Evolutionary conservation across 768 basidiomycete genomes (phyloP), one percentile per base, ranked within the genome.

Genomic region (Termitomyces sp.): DNA sequence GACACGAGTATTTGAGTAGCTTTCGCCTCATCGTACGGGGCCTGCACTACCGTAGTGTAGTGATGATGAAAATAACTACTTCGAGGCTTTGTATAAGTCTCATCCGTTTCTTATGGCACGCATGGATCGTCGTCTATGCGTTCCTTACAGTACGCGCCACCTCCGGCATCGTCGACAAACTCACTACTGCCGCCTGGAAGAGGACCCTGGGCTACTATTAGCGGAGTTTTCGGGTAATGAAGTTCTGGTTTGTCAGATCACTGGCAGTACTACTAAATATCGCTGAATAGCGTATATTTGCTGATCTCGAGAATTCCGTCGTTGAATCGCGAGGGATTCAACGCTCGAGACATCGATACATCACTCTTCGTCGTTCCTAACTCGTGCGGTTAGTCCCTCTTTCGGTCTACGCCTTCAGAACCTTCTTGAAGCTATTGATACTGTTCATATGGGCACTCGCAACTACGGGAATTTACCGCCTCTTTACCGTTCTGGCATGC

Each of bases 21-120:
- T 39, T n/a, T 44, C 21, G 49, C 12, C 16, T 41, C 44, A 45
- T 49, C 23, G 50, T 16, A 47, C 25, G 37, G 84, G 86, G 82
- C 23, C 72, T 90, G 1, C 87, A 87, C 3, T 73, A 80, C 5
- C 88, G 77, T 51, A 87, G 87, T 1, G 77, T 51, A 87, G 87
- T 1, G 88, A 84, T 2, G 87, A 88, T 72, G 89, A 88, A 71
- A 6, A 86, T 34, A 83, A 30, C 52, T 90, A 89, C 60, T 68
- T 88, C 43, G 84, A 88, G 59, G 87, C 76, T 64, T 78, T 87
- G 27, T 89, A 79, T 67, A 72, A 78, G 41, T 3, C 10, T 28
- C 73, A 86, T 10, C 75, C 73, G 47, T 86, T 83, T 61, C 66
- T 89, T 63, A 74, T 72, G 12, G 83, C 84, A 9, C 87, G 84